phyloP scores from a whole-genome alignment of 2,329 filamentous ascomycete genomes.

The Thelonectria blattea region DNA sequence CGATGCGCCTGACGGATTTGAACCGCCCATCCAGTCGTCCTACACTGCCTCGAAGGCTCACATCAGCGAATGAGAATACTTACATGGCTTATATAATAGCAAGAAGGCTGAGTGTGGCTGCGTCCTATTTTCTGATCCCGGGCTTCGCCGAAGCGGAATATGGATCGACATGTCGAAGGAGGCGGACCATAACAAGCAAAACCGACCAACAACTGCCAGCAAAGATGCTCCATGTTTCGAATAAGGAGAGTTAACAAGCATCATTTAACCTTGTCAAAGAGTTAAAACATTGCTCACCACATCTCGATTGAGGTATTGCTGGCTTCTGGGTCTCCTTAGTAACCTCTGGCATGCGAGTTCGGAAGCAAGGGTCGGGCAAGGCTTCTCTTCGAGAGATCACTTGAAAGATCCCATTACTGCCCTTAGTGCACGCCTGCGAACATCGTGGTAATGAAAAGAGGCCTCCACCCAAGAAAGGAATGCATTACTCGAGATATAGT shows the following conservation, averaged over 20 bases:
- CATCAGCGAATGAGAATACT: neutral
- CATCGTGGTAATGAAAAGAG: neutral
- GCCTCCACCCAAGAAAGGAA: neutral
- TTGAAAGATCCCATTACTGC: neutral
- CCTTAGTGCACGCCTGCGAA: neutral
- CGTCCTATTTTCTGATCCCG: neutral
- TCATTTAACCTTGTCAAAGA: neutral
- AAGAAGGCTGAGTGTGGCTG: neutral
- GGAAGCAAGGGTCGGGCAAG: neutral
- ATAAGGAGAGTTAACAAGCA: neutral
- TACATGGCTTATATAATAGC: neutral
- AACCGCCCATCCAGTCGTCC: neutral
- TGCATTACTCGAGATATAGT: neutral
- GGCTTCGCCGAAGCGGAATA: neutral
- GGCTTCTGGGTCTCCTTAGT: neutral
- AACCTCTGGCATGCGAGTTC: neutral
- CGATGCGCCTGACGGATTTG: neutral
- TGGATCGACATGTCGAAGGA: neutral
- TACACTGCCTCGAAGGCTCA: neutral
- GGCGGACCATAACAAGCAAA: neutral
- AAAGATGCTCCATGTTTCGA: neutral
- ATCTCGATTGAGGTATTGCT: neutral
- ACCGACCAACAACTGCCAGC: neutral
- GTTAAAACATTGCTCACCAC: neutral
- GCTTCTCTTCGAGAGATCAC: neutral